These are phyloP conservation scores for Limonium bicolor DNA, from an alignment of 148 eudicot genomes.

Conservation along the genomic window DNA sequence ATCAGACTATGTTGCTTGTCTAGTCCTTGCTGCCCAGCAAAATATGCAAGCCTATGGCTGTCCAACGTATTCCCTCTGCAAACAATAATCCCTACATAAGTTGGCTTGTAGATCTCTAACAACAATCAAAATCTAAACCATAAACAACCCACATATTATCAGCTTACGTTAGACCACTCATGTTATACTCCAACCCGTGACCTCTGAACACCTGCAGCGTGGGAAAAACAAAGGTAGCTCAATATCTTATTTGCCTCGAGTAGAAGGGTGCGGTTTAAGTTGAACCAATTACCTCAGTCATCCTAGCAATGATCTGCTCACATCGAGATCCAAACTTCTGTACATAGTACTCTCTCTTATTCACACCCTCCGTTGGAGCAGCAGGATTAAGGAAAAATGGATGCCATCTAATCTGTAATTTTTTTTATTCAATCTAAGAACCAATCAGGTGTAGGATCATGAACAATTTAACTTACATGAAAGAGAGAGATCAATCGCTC, in stretches of 20 bases:
- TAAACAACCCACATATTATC: background rate
- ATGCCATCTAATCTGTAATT: slow-evolving; percentile 64
- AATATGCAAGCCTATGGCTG: slow-evolving; percentile 79
- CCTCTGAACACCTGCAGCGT: slow-evolving; percentile 49
- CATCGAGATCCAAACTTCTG: slow-evolving; percentile 45
- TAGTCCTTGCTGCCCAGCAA: slow-evolving; percentile 70
- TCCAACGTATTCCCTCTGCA: slow-evolving; percentile 77
- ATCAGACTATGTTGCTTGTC: slow-evolving; percentile 69
- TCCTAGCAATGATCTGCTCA: slow-evolving; percentile 37
- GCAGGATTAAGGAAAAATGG: slow-evolving; percentile 71
- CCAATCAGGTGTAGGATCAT: background rate
- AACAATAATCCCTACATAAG: too few species aligned
- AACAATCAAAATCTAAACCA: background rate
- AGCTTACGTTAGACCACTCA: slow-evolving; percentile 79
- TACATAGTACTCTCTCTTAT: slow-evolving; percentile 49
- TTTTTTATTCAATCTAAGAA: background rate
- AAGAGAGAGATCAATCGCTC: too few species aligned
- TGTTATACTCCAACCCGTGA: slow-evolving; percentile 57
- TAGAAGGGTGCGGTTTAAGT: background rate
- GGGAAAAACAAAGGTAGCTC: background rate
- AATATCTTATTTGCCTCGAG: too few species aligned
- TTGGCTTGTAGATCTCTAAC: too few species aligned
- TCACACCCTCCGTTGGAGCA: slow-evolving; percentile 70
- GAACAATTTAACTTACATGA: background rate
- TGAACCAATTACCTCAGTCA: slow-evolving; percentile 40